Percentiles rank a stretch among this genome's conserved stretches.
Evolutionary conservation across 768 basidiomycete species (phyloP).

Genomic region (Russula griseocarnosa): DNA sequence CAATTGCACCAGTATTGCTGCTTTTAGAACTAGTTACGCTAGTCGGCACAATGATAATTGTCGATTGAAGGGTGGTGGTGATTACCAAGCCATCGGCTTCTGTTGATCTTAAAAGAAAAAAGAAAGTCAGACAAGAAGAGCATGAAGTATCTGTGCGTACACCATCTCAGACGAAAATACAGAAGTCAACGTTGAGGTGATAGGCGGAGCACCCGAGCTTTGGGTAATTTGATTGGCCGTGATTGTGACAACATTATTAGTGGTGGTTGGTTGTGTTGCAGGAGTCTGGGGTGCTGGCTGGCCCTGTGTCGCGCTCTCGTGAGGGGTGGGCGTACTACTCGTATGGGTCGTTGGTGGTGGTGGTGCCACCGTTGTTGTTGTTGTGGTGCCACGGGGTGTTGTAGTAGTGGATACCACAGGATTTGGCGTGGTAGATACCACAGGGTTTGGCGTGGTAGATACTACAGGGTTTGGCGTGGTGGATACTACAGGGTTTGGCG

Average conservation of each 20-base stretch:
- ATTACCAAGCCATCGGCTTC: slow-evolving; percentile 15
- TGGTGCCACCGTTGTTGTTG: background rate
- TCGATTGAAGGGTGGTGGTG: slow-evolving; percentile 23
- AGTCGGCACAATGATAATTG: slow-evolving; percentile 30
- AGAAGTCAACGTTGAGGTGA: slow-evolving; percentile 12
- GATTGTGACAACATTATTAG: background rate
- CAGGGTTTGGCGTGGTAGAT: background rate
- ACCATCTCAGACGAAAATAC: slow-evolving; percentile 3
- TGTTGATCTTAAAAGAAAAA: slow-evolving; percentile 15
- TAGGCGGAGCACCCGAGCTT: background rate
- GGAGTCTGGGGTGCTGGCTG: background rate
- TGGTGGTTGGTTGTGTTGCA: background rate
- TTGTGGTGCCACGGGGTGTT: too few relatives aligned
- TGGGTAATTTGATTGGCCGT: background rate
- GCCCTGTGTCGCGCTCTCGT: background rate
- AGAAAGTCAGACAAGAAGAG: background rate
- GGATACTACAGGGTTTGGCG: too few relatives aligned
- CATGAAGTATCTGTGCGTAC: background rate
- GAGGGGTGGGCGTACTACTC: background rate
- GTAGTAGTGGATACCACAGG: too few relatives aligned
- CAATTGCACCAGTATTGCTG: slow-evolving; percentile 32
- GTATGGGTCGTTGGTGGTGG: background rate
- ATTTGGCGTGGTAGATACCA: background rate
- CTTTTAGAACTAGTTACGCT: slow-evolving; percentile 19
- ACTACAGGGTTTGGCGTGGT: too few relatives aligned